Percentiles rank a stretch among this genome's conserved stretches.
Conservation (phyloP, 768 basidiomycete genomes). For the Obba rivulosa region DNA sequence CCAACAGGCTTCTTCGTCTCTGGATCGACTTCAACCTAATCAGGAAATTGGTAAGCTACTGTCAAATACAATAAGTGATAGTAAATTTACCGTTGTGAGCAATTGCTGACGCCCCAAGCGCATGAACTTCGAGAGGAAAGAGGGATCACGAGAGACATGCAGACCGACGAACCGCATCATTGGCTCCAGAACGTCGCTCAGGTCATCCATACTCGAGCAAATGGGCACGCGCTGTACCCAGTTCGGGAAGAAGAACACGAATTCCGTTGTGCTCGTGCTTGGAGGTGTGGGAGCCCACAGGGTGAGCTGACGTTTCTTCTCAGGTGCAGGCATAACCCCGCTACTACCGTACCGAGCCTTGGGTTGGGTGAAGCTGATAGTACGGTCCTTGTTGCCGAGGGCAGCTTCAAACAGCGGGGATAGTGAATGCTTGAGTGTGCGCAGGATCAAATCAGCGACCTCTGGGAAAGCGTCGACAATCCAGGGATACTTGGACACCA, state of each 20-base stretch:
- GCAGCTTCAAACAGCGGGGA: constrained; percentile 54
- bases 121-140: constrained; percentile 75
- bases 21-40: constrained; percentile 48
- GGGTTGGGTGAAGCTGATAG: constrained; percentile 55
- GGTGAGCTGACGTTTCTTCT: constrained; percentile 65
- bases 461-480: constrained; percentile 75
- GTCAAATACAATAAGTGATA: neutral
- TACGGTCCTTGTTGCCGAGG: constrained; percentile 53
- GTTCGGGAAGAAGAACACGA: constrained; percentile 86
- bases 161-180: constrained; percentile 76
- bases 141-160: constrained; percentile 73
- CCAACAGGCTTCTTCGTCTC: constrained; percentile 53
- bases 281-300: constrained; percentile 78
- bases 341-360: constrained; percentile 58
- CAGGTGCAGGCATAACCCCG: constrained; percentile 45
- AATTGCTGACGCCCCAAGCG: constrained; percentile 70
- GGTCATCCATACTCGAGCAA: constrained; percentile 59
- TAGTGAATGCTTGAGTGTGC: constrained; percentile 66
- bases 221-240: constrained; percentile 73
- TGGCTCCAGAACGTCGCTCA: constrained; percentile 72
- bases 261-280: constrained; percentile 65
- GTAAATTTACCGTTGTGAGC: constrained; percentile 40
- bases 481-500: constrained; percentile 83
- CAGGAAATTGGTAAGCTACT: constrained; percentile 5
- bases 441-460: constrained; percentile 82